Evolutionary conservation across 768 basidiomycete genomes (phyloP).

Genomic region (Suillus bovinus): DNA sequence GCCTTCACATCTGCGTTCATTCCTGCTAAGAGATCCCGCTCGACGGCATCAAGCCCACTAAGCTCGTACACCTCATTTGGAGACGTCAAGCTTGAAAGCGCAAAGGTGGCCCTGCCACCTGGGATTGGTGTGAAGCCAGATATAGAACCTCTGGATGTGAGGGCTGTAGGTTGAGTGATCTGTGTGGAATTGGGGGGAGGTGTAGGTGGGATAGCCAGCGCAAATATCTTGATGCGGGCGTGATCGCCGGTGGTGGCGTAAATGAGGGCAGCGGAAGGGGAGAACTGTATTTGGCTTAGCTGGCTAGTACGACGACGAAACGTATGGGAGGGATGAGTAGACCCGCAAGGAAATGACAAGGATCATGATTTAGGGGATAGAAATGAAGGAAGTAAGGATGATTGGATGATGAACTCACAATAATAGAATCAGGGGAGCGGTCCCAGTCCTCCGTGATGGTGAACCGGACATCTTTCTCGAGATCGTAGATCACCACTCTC

Average conservation of each 20-base stretch:
- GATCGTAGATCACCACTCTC: slow-evolving; percentile 79
- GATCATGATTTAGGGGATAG: neutral
- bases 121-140: slow-evolving; percentile 64
- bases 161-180: slow-evolving; percentile 49
- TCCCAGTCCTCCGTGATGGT: slow-evolving; percentile 87
- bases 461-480: slow-evolving; percentile 63
- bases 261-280: slow-evolving; percentile 63
- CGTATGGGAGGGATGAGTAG: neutral
- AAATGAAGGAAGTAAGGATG: neutral
- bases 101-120: slow-evolving; percentile 65
- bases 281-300: slow-evolving; percentile 53
- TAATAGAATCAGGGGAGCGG: slow-evolving; percentile 56
- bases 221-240: slow-evolving; percentile 75
- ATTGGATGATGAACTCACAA: neutral
- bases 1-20: slow-evolving; percentile 26
- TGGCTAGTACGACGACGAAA: neutral
- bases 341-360: neutral
- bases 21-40: slow-evolving; percentile 38
- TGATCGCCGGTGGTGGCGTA: slow-evolving; percentile 79
- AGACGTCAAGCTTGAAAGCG: slow-evolving; percentile 68
- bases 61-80: slow-evolving; percentile 82
- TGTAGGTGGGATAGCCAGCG: slow-evolving; percentile 64
- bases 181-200: slow-evolving; percentile 54
- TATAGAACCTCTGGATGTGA: slow-evolving; percentile 59
- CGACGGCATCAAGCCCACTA: slow-evolving; percentile 44